Percentiles rank a stretch among this genome's conserved stretches.
These are phyloP conservation scores for Cochlearia excelsa DNA, from an alignment of 345 rosid genomes.

Conservation along the genomic window DNA sequence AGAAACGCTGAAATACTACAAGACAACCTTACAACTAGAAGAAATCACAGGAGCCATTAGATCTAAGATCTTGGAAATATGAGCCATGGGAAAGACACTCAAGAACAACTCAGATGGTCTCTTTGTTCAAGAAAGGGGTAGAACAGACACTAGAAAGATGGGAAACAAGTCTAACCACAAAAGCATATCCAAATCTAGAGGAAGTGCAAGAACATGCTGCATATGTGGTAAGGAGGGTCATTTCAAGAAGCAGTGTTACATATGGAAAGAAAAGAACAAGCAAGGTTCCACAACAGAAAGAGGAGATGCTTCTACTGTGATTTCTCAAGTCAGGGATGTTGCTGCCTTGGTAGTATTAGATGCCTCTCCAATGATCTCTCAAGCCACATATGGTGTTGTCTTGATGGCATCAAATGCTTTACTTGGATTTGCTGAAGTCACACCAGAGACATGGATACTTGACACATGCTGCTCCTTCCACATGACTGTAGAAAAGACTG, in stretches of 20 bases:
- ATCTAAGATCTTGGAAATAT: neutral
- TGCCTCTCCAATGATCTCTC: neutral
- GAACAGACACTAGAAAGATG: neutral
- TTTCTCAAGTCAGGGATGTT: neutral
- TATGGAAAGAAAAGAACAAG: neutral
- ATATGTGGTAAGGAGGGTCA: neutral
- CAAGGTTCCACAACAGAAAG: neutral
- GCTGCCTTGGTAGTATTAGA: neutral
- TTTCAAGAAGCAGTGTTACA: neutral
- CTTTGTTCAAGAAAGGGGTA: neutral
- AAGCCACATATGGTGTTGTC: neutral
- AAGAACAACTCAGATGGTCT: conserved; percentile 1
- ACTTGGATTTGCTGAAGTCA: neutral
- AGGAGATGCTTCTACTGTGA: neutral
- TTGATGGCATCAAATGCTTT: neutral
- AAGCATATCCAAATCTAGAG: neutral
- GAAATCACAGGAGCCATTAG: neutral
- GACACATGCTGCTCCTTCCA: neutral
- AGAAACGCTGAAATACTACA: neutral
- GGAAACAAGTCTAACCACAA: neutral
- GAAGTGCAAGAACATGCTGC: neutral
- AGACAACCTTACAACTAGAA: neutral
- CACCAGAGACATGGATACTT: neutral
- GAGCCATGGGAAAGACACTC: neutral
- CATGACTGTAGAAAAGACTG: neutral